Base-by-base conservation (phyloP, 805 yeast species). In the Metschnikowia colocasiae region DNA sequence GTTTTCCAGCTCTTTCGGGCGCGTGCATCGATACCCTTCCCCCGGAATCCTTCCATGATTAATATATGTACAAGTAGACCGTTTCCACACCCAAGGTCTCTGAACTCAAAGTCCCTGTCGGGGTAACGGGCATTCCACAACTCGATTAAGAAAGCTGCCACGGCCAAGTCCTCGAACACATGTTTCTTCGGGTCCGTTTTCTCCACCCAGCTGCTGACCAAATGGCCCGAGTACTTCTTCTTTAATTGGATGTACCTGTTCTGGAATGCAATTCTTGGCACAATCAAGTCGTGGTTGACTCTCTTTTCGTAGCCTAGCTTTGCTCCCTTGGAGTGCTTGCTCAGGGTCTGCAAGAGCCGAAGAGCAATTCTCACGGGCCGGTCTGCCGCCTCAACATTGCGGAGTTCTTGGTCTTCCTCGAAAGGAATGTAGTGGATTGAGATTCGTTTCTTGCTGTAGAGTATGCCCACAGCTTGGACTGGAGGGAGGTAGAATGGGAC, bases 1-100 rank as follows among this genome's bases (percentile, higher is more conserved):
- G 77, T 73, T 1, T 68, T 65, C 98, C 98, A 92, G 1, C 96
- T 86, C 59, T 91, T 91, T 48, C 98, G 75, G 3, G 81, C 79
- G 39, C 98, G 73, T 0, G 96, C 97, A 68, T 92, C 98, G 22
- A 91, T 81, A 12, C 98, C 98, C 31, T 75, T 63, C 2, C 98
- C 97, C 30, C 59, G 69, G 57, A 79, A 87, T 0, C 97, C 97
- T 67, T 92, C 98, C 72, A 72, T 69, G 6, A 77, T 68, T 41
- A 92, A 69, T 23, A 92, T 78, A 56, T 87, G 79, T 9, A 88
- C 95, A 38, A 92, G 67, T 13, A 88, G 73, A 7, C 98, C 98
- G 66, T 92, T 92, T 6, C 98, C 98, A 68, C 98, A 92, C 0
- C 98, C 98, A 45, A 92, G 64, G 67, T 92, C 98, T 54, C 92